Evolutionary conservation across 1,284 basidiomycete species (phyloP), one percentile per base, ranked within the genome.

Genomic region (Pterulicium gracile): DNA sequence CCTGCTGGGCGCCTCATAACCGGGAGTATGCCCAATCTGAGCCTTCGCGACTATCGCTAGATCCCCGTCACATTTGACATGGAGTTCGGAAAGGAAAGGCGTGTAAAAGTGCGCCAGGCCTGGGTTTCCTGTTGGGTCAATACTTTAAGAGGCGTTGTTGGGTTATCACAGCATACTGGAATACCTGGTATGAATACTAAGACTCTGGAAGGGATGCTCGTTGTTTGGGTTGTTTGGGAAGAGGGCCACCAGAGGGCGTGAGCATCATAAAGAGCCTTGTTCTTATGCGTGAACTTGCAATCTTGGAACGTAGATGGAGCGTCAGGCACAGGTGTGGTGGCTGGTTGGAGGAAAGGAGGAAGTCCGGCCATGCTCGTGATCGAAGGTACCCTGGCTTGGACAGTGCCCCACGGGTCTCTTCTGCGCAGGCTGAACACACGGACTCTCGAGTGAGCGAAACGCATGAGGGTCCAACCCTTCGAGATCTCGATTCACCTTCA

Each of bases 91-190:
- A 15, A 82, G 63, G 53, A 81, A 82, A 7, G 69, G 68, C 0
- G 63, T 65, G 51, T 81, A 82, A 56, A 81, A 79, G 24, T 74
- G 68, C 22, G 75, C 51, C 12, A 79, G 58, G 1, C 79, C 79
- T 4, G 79, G 79, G 54, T 82, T 82, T 7, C 79, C 79, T 79
- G 52, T 27, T 36, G 18, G n/a, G n/a, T n/a, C n/a, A n/a, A n/a
- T n/a, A n/a, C n/a, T n/a, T n/a, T n/a, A n/a, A n/a, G n/a, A n/a
- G n/a, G n/a, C n/a, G n/a, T n/a, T n/a, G n/a, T n/a, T n/a, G n/a
- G n/a, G n/a, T n/a, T n/a, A n/a, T n/a, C n/a, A n/a, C n/a, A n/a
- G n/a, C n/a, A n/a, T n/a, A n/a, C n/a, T n/a, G n/a, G n/a, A n/a
- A 32, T 23, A 73, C 77, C 77, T 52, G 79, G 79, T 43, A 80